Evolutionary conservation across 2,329 filamentous ascomycete genomes (phyloP).

Genomic region (Neonectria hederae): DNA sequence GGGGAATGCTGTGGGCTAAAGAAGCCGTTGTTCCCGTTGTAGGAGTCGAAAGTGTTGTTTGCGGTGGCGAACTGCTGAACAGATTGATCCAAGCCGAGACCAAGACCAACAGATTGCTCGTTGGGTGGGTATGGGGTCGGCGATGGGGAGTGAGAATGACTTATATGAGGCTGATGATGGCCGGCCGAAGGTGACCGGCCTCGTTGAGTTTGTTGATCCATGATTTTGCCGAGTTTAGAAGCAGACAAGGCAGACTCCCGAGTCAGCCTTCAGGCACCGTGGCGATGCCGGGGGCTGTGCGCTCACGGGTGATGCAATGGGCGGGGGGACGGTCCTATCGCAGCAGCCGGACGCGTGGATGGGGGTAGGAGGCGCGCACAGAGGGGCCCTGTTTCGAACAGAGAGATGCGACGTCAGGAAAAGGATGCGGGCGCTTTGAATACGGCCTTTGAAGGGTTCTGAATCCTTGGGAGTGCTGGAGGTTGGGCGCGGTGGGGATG

Average conservation of each 20-base stretch:
- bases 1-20: constrained; percentile 57
- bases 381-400: constrained; percentile 29
- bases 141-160: constrained; percentile 71
- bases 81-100: constrained; percentile 66
- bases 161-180: constrained; percentile 71
- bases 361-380: constrained; percentile 37
- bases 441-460: constrained; percentile 6
- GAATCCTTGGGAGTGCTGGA: constrained; percentile 14
- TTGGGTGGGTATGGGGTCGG: constrained; percentile 63
- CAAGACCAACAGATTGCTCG: constrained; percentile 62
- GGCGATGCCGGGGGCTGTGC: constrained; percentile 56
- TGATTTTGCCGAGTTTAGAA: constrained; percentile 49
- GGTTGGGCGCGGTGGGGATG: constrained; percentile 9
- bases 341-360: constrained; percentile 42
- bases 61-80: constrained; percentile 50
- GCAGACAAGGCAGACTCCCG: constrained; percentile 55
- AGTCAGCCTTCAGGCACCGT: constrained; percentile 57
- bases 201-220: constrained; percentile 55
- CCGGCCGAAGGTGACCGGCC: constrained; percentile 71
- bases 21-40: constrained; percentile 58
- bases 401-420: constrained; percentile 33
- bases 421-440: constrained; percentile 24
- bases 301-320: constrained; percentile 44
- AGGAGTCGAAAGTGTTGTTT: constrained; percentile 54
- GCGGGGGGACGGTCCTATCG: constrained; percentile 44